Conservation (phyloP, 2,329 filamentous ascomycete genomes). For the Trichoderma arundinaceum region DNA sequence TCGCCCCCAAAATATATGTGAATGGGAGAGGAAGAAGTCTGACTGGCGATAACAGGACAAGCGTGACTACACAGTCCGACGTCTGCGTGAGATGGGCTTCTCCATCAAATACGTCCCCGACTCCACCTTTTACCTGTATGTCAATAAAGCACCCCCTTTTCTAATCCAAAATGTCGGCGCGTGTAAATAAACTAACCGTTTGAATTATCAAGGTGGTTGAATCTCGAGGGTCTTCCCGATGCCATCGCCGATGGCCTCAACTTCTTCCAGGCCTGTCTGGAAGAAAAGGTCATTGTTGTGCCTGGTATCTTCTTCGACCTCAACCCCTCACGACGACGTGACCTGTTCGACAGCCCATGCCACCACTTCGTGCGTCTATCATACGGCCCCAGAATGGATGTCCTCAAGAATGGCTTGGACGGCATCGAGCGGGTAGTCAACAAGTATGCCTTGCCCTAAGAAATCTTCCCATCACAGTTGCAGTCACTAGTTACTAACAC, state of each 20-base stretch:
- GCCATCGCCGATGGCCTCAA: conserved; percentile 90
- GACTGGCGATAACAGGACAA: conserved; percentile 64
- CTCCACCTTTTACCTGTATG: conserved; percentile 90
- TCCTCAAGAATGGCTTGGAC: conserved; percentile 77
- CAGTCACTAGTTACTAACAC: conserved; percentile 22
- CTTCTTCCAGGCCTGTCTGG: conserved; percentile 93
- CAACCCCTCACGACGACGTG: conserved; percentile 86
- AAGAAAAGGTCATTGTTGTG: conserved; percentile 95
- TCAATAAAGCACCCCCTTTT: background rate
- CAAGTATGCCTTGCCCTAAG: conserved; percentile 58
- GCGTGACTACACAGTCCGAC: conserved; percentile 85
- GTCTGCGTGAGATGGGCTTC: conserved; percentile 87
- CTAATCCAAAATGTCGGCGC: too few relatives aligned
- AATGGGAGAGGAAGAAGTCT: background rate
- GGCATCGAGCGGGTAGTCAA: conserved; percentile 82
- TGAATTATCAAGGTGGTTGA: conserved; percentile 53
- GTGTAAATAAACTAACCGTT: background rate
- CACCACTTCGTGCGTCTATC: conserved; percentile 89
- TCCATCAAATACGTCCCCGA: conserved; percentile 82
- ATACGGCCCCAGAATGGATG: conserved; percentile 83
- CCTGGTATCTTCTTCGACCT: conserved; percentile 98
- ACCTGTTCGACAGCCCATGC: conserved; percentile 92
- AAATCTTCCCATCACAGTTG: too few relatives aligned
- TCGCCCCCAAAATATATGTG: too few relatives aligned
- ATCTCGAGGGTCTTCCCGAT: conserved; percentile 71